These are phyloP conservation scores for Chlorella sp. DNA, from an alignment of 139 green algal species.

Conservation along the genomic window DNA sequence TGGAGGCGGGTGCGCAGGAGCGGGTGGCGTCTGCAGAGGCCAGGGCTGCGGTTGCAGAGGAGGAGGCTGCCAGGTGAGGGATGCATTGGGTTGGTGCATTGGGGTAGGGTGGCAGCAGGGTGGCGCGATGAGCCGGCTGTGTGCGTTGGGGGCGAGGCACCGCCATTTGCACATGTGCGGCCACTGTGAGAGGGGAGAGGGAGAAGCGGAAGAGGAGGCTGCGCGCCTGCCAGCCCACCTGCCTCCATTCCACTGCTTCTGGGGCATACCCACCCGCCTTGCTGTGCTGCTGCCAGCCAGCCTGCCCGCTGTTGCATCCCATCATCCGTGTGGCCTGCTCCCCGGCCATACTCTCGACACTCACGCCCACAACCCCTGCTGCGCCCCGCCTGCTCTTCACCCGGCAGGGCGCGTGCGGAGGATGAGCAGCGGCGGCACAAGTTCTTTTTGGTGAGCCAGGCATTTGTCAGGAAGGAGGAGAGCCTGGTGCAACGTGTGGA, in stretches of 20 bases:
- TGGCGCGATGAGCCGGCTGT: background rate
- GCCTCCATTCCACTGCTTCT: no score
- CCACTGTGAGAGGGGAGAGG: no score
- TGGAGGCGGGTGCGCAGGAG: slow-evolving; percentile 5
- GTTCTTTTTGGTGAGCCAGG: slow-evolving; percentile 29
- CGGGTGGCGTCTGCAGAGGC: background rate
- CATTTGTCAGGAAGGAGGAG: slow-evolving; percentile 38
- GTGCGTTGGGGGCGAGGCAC: no score
- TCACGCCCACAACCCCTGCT: background rate
- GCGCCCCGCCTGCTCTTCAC: background rate
- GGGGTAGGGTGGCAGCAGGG: background rate
- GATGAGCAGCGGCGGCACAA: slow-evolving; percentile 34
- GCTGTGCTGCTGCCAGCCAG: background rate
- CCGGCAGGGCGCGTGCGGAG: slow-evolving; percentile 22
- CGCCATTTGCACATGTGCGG: no score
- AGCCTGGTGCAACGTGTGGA: slow-evolving; percentile 21
- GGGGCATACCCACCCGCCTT: no score
- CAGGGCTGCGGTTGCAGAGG: slow-evolving; percentile 10
- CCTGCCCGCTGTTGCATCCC: no score
- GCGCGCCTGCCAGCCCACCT: no score
- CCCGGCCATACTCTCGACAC: background rate
- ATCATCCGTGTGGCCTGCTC: background rate
- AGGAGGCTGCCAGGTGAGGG: slow-evolving; percentile 19
- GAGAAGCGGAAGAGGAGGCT: no score
- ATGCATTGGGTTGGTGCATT: background rate